These are phyloP conservation scores for Mycena epipterygia DNA, from an alignment of 768 basidiomycete genomes.

Conservation along the genomic window DNA sequence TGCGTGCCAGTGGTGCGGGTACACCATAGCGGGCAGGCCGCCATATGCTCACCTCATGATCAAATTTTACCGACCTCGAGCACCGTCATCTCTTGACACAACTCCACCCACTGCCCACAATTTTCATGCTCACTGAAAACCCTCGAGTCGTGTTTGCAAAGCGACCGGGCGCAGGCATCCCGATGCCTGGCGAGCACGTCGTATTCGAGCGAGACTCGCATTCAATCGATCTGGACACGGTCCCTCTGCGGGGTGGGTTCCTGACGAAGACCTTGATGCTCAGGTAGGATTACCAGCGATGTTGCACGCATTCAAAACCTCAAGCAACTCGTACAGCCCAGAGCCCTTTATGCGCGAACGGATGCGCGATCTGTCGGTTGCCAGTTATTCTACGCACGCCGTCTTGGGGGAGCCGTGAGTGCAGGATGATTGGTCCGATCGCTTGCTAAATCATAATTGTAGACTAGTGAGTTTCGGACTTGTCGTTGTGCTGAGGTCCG, in stretches of 20 bases:
- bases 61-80: neutral
- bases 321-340: conserved; percentile 24
- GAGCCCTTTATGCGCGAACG: conserved; percentile 42
- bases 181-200: conserved; percentile 45
- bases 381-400: conserved; percentile 36
- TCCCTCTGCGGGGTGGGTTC: conserved; percentile 48
- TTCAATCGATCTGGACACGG: conserved; percentile 53
- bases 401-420: conserved; percentile 39
- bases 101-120: neutral
- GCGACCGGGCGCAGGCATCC: conserved; percentile 28
- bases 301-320: neutral
- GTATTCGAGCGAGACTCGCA: conserved; percentile 43
- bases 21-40: neutral
- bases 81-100: neutral
- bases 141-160: conserved; percentile 36
- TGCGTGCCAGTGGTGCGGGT: neutral
- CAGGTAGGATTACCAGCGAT: conserved; percentile 31
- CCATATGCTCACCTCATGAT: neutral
- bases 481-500: conserved; percentile 50
- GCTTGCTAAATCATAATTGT: neutral
- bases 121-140: conserved; percentile 31
- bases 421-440: neutral
- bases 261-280: conserved; percentile 54
- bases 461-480: conserved; percentile 43
- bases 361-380: conserved; percentile 45